A percentile compares a stretch with the other conserved stretches of the same genome.
Conservation (phyloP, 2,329 filamentous ascomycete genomes). For the Xylaria sp. region DNA sequence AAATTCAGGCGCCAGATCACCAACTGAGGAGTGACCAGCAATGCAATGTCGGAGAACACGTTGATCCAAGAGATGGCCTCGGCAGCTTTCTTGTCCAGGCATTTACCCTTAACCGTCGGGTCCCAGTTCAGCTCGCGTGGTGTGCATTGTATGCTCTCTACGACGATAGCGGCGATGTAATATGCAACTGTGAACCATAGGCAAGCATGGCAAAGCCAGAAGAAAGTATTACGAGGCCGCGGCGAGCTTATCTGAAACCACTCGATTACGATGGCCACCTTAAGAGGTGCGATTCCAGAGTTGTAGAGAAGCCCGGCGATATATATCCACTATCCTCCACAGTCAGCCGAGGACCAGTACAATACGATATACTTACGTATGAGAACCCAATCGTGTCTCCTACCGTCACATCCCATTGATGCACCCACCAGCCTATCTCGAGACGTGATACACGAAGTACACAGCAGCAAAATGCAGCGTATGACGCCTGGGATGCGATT, state of each 20-base stretch:
- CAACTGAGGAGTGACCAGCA: constrained; percentile 22
- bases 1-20: constrained; percentile 27
- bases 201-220: constrained; percentile 25
- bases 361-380: constrained; percentile 13
- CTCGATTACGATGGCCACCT: constrained; percentile 31
- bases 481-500: constrained; percentile 25
- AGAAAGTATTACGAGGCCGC: constrained; percentile 20
- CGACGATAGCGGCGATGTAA: constrained; percentile 23
- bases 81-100: constrained; percentile 19
- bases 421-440: constrained; percentile 35
- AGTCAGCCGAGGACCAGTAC: constrained; percentile 14
- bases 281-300: constrained; percentile 23
- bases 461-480: constrained; percentile 27
- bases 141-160: constrained; percentile 31
- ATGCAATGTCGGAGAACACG: constrained; percentile 22
- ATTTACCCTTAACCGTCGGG: constrained; percentile 29
- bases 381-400: constrained; percentile 1
- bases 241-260: constrained; percentile 29
- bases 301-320: constrained; percentile 32
- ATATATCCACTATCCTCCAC: constrained; percentile 25
- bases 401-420: constrained; percentile 31
- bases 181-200: constrained; percentile 29
- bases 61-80: constrained; percentile 26
- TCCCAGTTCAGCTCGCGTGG: constrained; percentile 30
- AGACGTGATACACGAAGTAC: constrained; percentile 23